Evolutionary conservation across 768 basidiomycete species (phyloP).

Genomic region (Exidia glandulosa): DNA sequence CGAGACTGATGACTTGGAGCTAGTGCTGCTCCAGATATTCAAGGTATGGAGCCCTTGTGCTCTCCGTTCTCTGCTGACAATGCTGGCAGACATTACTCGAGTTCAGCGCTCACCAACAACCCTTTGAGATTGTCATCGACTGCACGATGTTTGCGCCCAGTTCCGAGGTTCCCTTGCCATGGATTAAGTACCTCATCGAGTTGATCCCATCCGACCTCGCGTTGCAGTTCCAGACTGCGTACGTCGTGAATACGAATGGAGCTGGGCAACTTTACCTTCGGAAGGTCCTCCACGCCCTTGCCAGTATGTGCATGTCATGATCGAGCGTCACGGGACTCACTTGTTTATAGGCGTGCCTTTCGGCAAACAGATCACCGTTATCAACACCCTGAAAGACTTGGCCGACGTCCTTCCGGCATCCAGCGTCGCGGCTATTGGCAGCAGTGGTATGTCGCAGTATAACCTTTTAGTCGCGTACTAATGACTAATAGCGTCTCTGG

Average conservation of each 20-base stretch:
- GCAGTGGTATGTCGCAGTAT: background rate
- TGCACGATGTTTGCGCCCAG: slow-evolving; percentile 66
- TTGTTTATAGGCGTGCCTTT: slow-evolving; percentile 35
- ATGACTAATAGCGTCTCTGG: slow-evolving; percentile 38
- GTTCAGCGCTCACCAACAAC: background rate
- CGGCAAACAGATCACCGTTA: slow-evolving; percentile 42
- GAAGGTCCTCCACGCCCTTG: slow-evolving; percentile 60
- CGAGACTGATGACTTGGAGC: slow-evolving; percentile 67
- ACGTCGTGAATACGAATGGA: slow-evolving; percentile 65
- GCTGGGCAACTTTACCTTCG: slow-evolving; percentile 64
- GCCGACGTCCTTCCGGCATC: slow-evolving; percentile 18
- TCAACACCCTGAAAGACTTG: slow-evolving; percentile 53
- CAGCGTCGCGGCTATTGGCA: background rate
- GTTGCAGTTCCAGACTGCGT: slow-evolving; percentile 43
- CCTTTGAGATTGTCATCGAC: slow-evolving; percentile 68
- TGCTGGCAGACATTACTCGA: slow-evolving; percentile 17
- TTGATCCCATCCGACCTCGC: slow-evolving; percentile 63
- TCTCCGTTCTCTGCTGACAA: slow-evolving; percentile 22
- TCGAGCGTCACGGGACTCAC: background rate
- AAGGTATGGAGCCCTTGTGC: slow-evolving; percentile 33
- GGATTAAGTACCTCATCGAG: slow-evolving; percentile 70
- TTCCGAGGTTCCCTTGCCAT: slow-evolving; percentile 72
- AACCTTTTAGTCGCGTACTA: background rate
- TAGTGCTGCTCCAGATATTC: slow-evolving; percentile 68
- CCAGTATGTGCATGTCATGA: slow-evolving; percentile 24